Conservation (phyloP, 2,329 filamentous ascomycete genomes). For the Fusarium protoensiforme region DNA sequence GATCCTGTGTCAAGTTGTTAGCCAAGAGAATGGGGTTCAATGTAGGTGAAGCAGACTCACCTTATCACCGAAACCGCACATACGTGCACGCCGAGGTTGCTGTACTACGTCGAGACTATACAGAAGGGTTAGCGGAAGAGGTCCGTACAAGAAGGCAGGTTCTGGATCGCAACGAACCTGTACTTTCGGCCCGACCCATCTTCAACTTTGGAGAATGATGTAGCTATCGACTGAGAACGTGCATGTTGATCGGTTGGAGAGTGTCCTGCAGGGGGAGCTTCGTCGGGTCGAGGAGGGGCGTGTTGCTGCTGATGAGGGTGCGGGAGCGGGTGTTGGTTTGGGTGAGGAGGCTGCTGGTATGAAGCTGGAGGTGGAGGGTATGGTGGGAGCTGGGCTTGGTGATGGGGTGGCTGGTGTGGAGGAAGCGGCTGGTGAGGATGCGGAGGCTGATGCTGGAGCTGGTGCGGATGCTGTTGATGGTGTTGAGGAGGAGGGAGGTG, state of each 20-base stretch:
- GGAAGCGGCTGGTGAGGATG: conserved; percentile 37
- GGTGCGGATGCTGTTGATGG: conserved; percentile 18
- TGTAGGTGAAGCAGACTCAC: conserved; percentile 57
- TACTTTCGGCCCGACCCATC: conserved; percentile 49
- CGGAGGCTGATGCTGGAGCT: conserved; percentile 23
- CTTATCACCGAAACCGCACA: conserved; percentile 99
- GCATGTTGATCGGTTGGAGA: conserved; percentile 29
- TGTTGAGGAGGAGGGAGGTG: conserved; percentile 31
- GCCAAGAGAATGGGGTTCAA: not conserved
- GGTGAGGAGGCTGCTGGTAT: conserved; percentile 39
- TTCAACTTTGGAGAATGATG: conserved; percentile 49
- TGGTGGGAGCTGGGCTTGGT: conserved; percentile 34
- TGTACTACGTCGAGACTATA: conserved; percentile 82
- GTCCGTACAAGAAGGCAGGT: not conserved
- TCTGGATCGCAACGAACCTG: conserved; percentile 40
- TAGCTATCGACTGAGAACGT: conserved; percentile 33
- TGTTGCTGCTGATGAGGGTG: conserved; percentile 39
- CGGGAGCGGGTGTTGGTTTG: conserved; percentile 37
- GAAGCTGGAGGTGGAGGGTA: conserved; percentile 22
- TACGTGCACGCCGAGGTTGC: conserved; percentile 91
- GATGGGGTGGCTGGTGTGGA: conserved; percentile 34
- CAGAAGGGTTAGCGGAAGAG: conserved; percentile 26
- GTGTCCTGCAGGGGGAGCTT: conserved; percentile 27
- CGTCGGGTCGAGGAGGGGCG: conserved; percentile 39
- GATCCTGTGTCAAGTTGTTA: conserved; percentile 69